Evolutionary conservation across 2,329 filamentous ascomycete genomes (phyloP).

Genomic region (Ophiocordyceps camponoti-leonardi): DNA sequence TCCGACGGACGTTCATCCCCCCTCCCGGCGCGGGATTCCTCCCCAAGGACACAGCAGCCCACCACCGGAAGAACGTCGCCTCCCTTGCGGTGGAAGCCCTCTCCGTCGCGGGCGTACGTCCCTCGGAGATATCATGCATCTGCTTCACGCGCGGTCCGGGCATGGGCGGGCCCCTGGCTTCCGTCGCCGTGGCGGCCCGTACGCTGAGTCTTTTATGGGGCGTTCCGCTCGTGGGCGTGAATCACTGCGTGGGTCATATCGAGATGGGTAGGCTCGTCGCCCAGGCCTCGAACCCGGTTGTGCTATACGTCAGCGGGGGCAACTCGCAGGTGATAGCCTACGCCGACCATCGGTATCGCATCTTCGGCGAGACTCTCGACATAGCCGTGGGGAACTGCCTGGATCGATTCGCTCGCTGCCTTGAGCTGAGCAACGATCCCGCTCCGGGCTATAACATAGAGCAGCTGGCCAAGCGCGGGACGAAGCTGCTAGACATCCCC

Average conservation of each 20-base stretch:
- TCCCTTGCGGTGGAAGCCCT: constrained; percentile 67
- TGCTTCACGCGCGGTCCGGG: constrained; percentile 93
- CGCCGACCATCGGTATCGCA: constrained; percentile 83
- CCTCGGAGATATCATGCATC: constrained; percentile 39
- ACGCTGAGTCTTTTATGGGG: constrained; percentile 71
- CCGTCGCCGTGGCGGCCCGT: constrained; percentile 71
- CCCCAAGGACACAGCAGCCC: constrained; percentile 85
- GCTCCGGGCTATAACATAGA: constrained; percentile 98
- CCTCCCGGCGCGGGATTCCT: constrained; percentile 90
- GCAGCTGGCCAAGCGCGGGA: constrained; percentile 64
- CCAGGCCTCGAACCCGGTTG: constrained; percentile 76
- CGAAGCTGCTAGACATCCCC: constrained; percentile 66
- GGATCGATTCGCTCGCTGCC: constrained; percentile 82
- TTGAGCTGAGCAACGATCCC: constrained; percentile 86
- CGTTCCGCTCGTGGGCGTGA: constrained; percentile 82
- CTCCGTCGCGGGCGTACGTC: constrained; percentile 35
- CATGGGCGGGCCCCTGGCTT: constrained; percentile 86
- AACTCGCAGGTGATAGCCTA: constrained; percentile 98
- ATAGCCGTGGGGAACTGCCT: constrained; percentile 97
- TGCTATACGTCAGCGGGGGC: constrained; percentile 86
- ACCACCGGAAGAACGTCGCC: constrained; percentile 79
- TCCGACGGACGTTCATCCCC: constrained; percentile 84
- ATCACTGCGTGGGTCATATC: constrained; percentile 96
- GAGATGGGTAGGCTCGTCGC: constrained; percentile 96
- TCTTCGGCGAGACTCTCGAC: constrained; percentile 94